These are phyloP conservation scores for Aspergillus taichungensis DNA, from an alignment of 495 filamentous ascomycete genomes.

Conservation along the genomic window DNA sequence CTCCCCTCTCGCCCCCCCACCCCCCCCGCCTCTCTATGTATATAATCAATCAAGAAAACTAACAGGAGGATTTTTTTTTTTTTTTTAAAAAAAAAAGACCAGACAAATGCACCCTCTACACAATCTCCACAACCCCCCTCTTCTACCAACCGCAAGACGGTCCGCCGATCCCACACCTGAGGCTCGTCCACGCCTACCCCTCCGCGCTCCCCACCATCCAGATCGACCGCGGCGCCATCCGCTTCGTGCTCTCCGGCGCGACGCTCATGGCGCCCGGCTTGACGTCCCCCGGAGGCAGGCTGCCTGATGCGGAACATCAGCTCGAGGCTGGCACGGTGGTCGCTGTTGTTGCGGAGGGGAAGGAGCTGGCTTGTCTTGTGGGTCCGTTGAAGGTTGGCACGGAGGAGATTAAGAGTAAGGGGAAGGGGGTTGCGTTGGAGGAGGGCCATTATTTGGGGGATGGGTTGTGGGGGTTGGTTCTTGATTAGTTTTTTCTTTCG, in stretches of 20 bases:
- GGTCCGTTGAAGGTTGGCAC: slow-evolving; percentile 81
- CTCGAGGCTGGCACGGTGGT: slow-evolving; percentile 73
- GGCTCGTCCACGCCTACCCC: slow-evolving; percentile 58
- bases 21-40: background rate
- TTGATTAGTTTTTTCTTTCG: slow-evolving; percentile 44
- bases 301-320: slow-evolving; percentile 52
- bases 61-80: too few species aligned
- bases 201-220: slow-evolving; percentile 40
- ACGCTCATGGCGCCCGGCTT: slow-evolving; percentile 92
- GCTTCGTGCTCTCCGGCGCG: slow-evolving; percentile 88
- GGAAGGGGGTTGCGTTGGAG: slow-evolving; percentile 89
- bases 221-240: slow-evolving; percentile 91
- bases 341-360: slow-evolving; percentile 85
- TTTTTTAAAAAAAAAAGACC: slow-evolving; percentile 48
- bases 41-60: background rate
- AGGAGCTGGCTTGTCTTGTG: slow-evolving; percentile 82
- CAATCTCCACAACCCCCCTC: slow-evolving; percentile 62
- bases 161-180: slow-evolving; percentile 68
- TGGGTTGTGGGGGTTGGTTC: slow-evolving; percentile 75
- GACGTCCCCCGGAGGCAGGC: slow-evolving; percentile 67
- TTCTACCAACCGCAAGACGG: slow-evolving; percentile 90
- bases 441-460: slow-evolving; percentile 89
- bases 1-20: background rate
- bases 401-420: slow-evolving; percentile 83
- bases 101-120: slow-evolving; percentile 79